Evolutionary conservation across 2,329 filamentous ascomycete species (phyloP).

Genomic region (Coniochaeta sp.): DNA sequence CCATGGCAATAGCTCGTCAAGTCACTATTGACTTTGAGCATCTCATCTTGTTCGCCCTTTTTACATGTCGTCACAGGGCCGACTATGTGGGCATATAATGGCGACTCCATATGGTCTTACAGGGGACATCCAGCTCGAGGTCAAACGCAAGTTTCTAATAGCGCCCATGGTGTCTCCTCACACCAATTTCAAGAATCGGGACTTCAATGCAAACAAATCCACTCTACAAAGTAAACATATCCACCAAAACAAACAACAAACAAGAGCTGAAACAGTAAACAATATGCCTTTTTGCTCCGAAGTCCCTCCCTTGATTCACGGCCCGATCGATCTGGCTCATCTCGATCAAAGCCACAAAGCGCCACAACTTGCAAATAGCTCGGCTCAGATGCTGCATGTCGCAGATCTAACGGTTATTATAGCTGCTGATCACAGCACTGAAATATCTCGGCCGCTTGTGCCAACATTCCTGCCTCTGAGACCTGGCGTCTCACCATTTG

Average conservation of each 20-base stretch:
- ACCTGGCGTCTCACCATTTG: too few species aligned
- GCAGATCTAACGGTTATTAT: not conserved
- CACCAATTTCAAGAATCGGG: not conserved
- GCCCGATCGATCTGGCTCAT: not conserved
- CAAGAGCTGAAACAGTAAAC: too few species aligned
- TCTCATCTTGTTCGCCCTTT: too few species aligned
- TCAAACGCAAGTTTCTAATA: not conserved
- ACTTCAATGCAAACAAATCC: not conserved
- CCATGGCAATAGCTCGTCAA: too few species aligned
- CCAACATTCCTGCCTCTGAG: not conserved
- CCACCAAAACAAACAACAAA: not conserved
- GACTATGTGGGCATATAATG: not conserved
- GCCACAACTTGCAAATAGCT: too few species aligned
- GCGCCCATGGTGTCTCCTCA: not conserved
- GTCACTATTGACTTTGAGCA: too few species aligned
- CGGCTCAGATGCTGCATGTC: not conserved
- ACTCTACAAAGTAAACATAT: not conserved
- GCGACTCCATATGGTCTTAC: not conserved
- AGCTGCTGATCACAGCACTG: not conserved
- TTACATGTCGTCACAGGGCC: not conserved
- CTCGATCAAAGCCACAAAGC: not conserved
- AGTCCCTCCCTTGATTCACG: not conserved
- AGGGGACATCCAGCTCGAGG: not conserved
- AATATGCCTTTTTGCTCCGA: too few species aligned
- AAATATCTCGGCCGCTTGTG: not conserved